Evolutionary conservation across 148 eudicot genomes (phyloP).

Genomic region (Bassia scoparia): DNA sequence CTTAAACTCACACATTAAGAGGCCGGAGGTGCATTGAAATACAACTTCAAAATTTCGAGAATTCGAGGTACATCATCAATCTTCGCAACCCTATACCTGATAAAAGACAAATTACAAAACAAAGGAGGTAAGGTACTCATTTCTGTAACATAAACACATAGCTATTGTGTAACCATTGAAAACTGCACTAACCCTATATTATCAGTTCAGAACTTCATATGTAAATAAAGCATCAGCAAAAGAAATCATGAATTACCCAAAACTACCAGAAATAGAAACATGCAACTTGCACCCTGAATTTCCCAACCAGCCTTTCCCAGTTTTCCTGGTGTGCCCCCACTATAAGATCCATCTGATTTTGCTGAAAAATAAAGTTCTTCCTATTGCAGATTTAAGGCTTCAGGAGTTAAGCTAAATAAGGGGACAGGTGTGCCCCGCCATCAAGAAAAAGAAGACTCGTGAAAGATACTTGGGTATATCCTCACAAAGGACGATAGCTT

Average conservation of each 20-base stretch:
- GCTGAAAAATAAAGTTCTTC: too few relatives aligned
- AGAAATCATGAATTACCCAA: background rate
- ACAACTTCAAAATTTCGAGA: constrained; percentile 94
- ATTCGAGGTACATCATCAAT: constrained; percentile 88
- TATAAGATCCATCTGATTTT: too few relatives aligned
- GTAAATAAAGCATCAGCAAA: background rate
- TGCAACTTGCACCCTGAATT: too few relatives aligned
- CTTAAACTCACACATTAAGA: background rate
- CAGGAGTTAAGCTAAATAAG: too few relatives aligned
- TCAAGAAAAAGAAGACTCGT: constrained; percentile 53
- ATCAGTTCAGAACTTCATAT: background rate
- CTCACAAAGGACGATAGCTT: constrained; percentile 66
- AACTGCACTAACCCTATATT: background rate
- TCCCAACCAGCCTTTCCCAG: too few relatives aligned
- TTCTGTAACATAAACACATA: background rate
- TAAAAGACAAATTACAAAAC: background rate
- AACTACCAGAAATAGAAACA: background rate
- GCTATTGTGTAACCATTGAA: background rate
- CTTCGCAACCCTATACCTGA: constrained; percentile 85
- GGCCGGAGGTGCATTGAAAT: constrained; percentile 82
- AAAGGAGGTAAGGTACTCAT: background rate
- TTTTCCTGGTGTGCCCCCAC: too few relatives aligned
- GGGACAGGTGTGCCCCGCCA: constrained; percentile 81
- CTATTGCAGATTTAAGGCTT: too few relatives aligned
- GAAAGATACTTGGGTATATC: constrained; percentile 72